A percentile compares a stretch with the other conserved stretches of the same genome.
Evolutionary conservation across 78 protist genomes (phyloP).

Genomic region (Dictyostelium citrinum): DNA sequence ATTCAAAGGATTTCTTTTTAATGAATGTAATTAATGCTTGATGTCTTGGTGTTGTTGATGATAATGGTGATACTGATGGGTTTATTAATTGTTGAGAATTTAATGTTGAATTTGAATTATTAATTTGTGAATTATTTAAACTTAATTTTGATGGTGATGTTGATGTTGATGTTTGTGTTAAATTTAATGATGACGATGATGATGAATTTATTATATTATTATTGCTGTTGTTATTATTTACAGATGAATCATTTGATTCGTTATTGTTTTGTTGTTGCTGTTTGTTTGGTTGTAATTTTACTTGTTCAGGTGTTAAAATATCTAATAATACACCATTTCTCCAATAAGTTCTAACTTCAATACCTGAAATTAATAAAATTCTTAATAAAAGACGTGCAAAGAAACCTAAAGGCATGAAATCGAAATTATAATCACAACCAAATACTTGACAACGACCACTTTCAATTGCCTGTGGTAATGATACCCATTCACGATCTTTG

Average conservation of each 20-base stretch:
- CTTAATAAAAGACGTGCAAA: conserved; percentile 52
- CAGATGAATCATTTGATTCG: background rate
- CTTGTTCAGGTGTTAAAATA: background rate
- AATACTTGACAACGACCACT: conserved; percentile 6
- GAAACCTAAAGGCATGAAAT: conserved; percentile 77
- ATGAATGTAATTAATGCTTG: conserved; percentile 50
- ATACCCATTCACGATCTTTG: conserved; percentile 32
- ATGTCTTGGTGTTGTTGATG: background rate
- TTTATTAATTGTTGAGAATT: background rate
- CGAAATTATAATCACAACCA: conserved; percentile 75
- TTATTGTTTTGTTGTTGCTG: background rate
- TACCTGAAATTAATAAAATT: conserved; percentile 30
- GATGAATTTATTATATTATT: background rate
- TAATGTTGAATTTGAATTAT: background rate
- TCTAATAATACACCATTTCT: conserved; percentile 59
- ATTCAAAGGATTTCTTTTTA: conserved; percentile 37
- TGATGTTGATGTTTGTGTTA: background rate
- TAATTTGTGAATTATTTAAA: background rate
- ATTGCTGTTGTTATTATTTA: background rate
- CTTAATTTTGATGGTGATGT: conserved; percentile 3
- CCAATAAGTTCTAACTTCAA: conserved; percentile 65
- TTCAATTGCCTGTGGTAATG: conserved; percentile 11
- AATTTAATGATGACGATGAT: background rate
- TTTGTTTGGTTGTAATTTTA: background rate
- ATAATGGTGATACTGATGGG: background rate